A percentile compares a stretch with the other conserved stretches of the same genome.
Conservation (phyloP, 1,139 yeast species). For the Pichia norvegensis region DNA sequence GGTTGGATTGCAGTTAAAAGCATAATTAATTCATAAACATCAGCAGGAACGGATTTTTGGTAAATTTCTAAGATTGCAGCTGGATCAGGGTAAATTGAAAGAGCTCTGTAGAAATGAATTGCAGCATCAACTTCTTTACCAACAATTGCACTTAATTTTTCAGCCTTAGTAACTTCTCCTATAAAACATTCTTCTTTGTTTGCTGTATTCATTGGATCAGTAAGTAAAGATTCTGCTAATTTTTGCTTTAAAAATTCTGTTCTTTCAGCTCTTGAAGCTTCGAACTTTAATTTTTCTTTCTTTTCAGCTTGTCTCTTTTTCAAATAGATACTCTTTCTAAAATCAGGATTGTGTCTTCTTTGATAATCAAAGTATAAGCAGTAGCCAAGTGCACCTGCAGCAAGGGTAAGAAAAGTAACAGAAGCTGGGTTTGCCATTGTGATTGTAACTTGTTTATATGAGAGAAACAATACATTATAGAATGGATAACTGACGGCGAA, state of each 20-base stretch:
- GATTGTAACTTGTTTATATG: neutral
- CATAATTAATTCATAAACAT: slow-evolving; percentile 72
- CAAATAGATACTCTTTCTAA: slow-evolving; percentile 68
- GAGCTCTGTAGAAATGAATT: slow-evolving; percentile 87
- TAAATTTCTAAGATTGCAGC: slow-evolving; percentile 82
- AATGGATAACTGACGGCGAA: neutral
- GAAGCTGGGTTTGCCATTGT: slow-evolving; percentile 31
- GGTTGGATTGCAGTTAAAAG: slow-evolving; percentile 87
- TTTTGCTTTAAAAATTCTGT: slow-evolving; percentile 54
- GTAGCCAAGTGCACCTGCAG: slow-evolving; percentile 63
- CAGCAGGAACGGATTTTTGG: slow-evolving; percentile 80
- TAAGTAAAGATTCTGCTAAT: slow-evolving; percentile 54
- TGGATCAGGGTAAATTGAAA: slow-evolving; percentile 90
- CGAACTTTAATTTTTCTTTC: slow-evolving; percentile 39
- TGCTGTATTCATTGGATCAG: slow-evolving; percentile 51
- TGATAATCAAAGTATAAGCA: slow-evolving; percentile 85
- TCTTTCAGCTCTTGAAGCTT: slow-evolving; percentile 51
- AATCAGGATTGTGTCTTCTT: slow-evolving; percentile 75
- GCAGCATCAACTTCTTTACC: slow-evolving; percentile 72
- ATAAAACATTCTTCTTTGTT: slow-evolving; percentile 75
- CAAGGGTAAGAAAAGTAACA: slow-evolving; percentile 43
- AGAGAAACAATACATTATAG: neutral
- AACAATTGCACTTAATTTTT: slow-evolving; percentile 53
- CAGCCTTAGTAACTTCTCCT: slow-evolving; percentile 79
- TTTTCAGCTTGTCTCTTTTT: slow-evolving; percentile 53